Conservation (phyloP, 1,284 basidiomycete species). For the Anthracocystis walkeri region DNA sequence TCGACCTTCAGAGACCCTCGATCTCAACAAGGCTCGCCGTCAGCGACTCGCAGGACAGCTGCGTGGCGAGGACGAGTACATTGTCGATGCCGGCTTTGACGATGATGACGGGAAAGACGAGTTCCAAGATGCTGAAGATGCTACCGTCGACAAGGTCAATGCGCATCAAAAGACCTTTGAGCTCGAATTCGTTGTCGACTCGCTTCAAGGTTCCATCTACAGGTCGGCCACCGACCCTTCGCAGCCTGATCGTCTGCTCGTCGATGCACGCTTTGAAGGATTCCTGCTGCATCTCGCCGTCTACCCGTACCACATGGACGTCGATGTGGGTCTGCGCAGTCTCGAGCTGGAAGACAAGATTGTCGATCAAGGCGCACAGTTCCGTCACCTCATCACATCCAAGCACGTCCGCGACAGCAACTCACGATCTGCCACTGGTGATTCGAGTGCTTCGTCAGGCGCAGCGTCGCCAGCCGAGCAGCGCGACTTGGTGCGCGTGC, state of each 20-base stretch:
- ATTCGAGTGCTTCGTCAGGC: conserved; percentile 34
- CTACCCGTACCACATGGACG: conserved; percentile 78
- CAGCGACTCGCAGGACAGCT: conserved; percentile 60
- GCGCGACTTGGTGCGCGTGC: conserved; percentile 82
- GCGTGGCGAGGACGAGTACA: conserved; percentile 58
- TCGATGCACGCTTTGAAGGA: conserved; percentile 82
- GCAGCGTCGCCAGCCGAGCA: conserved; percentile 35
- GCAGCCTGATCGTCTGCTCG: conserved; percentile 79
- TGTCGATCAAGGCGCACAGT: conserved; percentile 74
- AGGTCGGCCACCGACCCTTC: conserved; percentile 74
- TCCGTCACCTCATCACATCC: conserved; percentile 81
- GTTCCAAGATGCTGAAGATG: conserved; percentile 64
- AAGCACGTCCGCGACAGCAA: conserved; percentile 70
- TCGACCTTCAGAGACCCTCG: conserved; percentile 43
- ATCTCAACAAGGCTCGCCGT: conserved; percentile 59
- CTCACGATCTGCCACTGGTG: conserved; percentile 31
- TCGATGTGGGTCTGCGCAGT: conserved; percentile 81
- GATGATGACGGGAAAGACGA: conserved; percentile 60
- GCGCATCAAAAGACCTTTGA: conserved; percentile 88
- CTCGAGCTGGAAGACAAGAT: conserved; percentile 75
- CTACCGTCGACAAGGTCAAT: conserved; percentile 57
- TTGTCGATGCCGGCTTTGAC: conserved; percentile 56
- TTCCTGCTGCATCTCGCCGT: conserved; percentile 73
- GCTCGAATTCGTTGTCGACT: conserved; percentile 88
- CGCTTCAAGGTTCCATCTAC: conserved; percentile 84